Percentiles rank a stretch among this genome's conserved stretches.
These are phyloP conservation scores for Penicillium palitans DNA, from an alignment of 2,329 filamentous ascomycete species.

Conservation along the genomic window DNA sequence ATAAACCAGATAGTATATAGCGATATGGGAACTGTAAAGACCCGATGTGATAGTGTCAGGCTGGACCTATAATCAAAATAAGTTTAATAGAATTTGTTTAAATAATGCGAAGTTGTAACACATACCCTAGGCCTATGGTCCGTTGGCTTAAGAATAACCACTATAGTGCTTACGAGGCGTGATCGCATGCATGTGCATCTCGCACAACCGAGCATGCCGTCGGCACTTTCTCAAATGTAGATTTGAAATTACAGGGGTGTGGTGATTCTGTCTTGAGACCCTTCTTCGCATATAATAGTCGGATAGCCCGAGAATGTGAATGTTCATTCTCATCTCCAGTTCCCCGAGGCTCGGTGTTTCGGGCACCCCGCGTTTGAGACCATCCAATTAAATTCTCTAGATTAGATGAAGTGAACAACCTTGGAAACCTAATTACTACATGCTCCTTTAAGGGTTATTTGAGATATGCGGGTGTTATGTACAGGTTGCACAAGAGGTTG, in stretches of 20 bases:
- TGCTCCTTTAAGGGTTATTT: neutral
- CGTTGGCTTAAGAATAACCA: neutral
- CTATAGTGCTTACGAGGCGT: neutral
- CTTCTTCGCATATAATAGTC: neutral
- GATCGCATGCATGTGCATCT: neutral
- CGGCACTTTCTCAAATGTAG: neutral
- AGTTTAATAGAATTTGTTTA: neutral
- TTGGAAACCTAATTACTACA: neutral
- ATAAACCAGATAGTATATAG: neutral
- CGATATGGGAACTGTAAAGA: neutral
- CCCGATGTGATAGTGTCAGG: neutral
- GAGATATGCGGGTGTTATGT: neutral
- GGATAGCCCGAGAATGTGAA: neutral
- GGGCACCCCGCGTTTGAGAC: neutral
- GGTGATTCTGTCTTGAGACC: neutral
- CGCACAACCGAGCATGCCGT: neutral
- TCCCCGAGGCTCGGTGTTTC: neutral
- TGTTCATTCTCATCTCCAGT: neutral
- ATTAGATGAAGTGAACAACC: neutral
- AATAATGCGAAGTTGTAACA: neutral
- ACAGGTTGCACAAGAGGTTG: neutral
- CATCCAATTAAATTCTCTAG: neutral
- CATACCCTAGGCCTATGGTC: too few relatives aligned
- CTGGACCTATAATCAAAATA: neutral
- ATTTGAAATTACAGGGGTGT: neutral